Evolutionary conservation across 768 basidiomycete species (phyloP).

Genomic region (Rhodotorula taiwanensis): DNA sequence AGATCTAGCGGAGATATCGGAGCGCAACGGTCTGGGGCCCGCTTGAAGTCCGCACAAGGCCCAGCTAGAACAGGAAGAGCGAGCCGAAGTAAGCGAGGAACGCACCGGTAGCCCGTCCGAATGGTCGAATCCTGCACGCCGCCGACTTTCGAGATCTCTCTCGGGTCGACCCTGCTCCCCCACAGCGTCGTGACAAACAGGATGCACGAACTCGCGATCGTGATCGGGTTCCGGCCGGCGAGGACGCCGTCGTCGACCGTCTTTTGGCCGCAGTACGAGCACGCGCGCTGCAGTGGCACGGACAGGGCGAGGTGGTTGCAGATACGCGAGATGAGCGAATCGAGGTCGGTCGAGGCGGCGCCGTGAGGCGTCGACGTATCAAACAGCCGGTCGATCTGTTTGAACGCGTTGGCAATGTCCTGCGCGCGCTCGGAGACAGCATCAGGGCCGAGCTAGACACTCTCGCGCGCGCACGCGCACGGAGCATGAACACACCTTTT

Average conservation of each 20-base stretch:
- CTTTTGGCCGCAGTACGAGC: slow-evolving; percentile 70
- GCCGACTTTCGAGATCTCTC: slow-evolving; percentile 82
- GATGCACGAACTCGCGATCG: slow-evolving; percentile 96
- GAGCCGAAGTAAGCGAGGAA: no score
- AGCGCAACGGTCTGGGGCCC: no score
- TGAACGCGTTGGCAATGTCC: slow-evolving; percentile 40
- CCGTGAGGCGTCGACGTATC: slow-evolving; percentile 49
- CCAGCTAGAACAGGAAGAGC: background rate
- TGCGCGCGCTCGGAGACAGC: slow-evolving; percentile 72
- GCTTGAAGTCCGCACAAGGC: fast-evolving
- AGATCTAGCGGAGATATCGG: no score
- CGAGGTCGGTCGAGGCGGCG: slow-evolving; percentile 42
- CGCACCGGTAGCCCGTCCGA: slow-evolving; percentile 67
- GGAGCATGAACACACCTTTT: slow-evolving; percentile 70
- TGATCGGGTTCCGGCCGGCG: slow-evolving; percentile 88
- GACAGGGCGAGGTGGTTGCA: slow-evolving; percentile 87
- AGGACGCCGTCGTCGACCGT: slow-evolving; percentile 79
- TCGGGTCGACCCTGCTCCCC: slow-evolving; percentile 64
- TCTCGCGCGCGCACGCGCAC: slow-evolving; percentile 2
- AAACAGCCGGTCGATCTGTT: slow-evolving; percentile 46
- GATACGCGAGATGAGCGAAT: slow-evolving; percentile 82
- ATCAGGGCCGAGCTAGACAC: slow-evolving; percentile 48
- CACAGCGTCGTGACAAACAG: slow-evolving; percentile 83
- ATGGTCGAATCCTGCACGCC: slow-evolving; percentile 95
- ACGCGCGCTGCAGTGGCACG: slow-evolving; percentile 71